Conservation (phyloP, 768 basidiomycete species). For the Candolleomyces efflorescens region DNA sequence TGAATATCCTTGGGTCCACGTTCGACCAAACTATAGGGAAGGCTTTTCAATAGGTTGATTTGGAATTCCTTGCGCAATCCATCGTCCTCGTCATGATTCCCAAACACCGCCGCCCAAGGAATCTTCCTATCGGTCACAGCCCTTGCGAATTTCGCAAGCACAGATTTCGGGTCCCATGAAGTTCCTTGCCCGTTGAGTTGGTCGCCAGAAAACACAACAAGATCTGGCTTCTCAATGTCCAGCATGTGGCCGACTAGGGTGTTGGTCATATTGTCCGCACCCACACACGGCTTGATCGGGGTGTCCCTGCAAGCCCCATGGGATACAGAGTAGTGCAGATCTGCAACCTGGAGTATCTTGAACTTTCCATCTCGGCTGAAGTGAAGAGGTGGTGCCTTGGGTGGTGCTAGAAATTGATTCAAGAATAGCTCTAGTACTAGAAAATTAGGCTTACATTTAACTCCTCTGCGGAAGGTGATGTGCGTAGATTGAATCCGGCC, state of each 20-base stretch:
- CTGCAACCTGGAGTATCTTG: conserved; percentile 88
- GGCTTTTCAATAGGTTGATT: conserved; percentile 61
- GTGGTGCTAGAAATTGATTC: conserved; percentile 45
- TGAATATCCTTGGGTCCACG: conserved; percentile 80
- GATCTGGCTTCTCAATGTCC: conserved; percentile 79
- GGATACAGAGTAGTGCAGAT: conserved; percentile 88
- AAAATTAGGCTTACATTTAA: conserved; percentile 51
- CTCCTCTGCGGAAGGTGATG: conserved; percentile 66
- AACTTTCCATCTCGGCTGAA: conserved; percentile 83
- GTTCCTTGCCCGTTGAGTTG: conserved; percentile 91
- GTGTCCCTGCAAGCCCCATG: conserved; percentile 78
- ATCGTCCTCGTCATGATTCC: conserved; percentile 88
- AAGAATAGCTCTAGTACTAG: conserved; percentile 4
- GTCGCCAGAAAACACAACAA: conserved; percentile 92
- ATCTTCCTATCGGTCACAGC: conserved; percentile 71
- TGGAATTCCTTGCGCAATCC: conserved; percentile 62
- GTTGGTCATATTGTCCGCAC: conserved; percentile 78
- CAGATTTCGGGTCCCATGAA: conserved; percentile 84
- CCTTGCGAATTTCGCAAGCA: conserved; percentile 83
- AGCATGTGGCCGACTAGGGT: conserved; percentile 67
- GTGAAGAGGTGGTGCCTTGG: conserved; percentile 72
- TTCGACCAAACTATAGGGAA: conserved; percentile 85
- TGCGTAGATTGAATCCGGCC: conserved; percentile 49
- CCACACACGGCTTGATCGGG: conserved; percentile 46
- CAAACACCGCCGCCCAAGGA: conserved; percentile 91